phyloP scores from a whole-genome alignment of 2,329 filamentous ascomycete species.

The Didymella pinodella region DNA sequence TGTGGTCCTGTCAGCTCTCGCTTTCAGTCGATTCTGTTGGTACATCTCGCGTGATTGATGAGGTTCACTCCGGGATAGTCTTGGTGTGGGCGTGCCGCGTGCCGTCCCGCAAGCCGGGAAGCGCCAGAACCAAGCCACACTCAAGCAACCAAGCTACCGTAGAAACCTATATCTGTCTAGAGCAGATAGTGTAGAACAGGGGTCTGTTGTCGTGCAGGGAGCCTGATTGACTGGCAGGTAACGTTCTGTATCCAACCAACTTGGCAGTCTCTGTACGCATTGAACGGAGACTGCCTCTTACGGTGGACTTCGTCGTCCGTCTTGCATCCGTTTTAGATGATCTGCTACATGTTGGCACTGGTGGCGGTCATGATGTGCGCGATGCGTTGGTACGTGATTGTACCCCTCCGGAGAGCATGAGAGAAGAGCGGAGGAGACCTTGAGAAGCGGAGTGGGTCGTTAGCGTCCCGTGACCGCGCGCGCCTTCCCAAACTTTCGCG shows the following conservation, averaged over 20 bases:
- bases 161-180: no score
- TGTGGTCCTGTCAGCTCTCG: background rate
- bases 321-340: constrained; percentile 43
- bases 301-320: constrained; percentile 17
- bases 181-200: no score
- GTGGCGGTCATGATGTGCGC: constrained; percentile 38
- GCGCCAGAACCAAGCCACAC: background rate
- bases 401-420: background rate
- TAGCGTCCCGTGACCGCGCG: constrained; percentile 30
- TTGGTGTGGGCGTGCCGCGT: background rate
- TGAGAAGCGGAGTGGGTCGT: background rate
- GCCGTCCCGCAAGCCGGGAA: background rate
- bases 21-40: background rate
- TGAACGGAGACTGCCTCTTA: constrained; percentile 17
- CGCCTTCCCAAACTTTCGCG: constrained; percentile 17
- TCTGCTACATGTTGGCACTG: constrained; percentile 24
- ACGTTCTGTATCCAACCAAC: constrained; percentile 6
- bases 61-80: background rate
- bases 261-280: constrained; percentile 12
- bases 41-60: background rate
- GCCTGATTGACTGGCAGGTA: no score
- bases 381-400: constrained; percentile 20
- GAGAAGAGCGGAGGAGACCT: background rate
- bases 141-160: background rate
- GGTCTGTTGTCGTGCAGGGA: background rate